Evolutionary conservation across 768 basidiomycete species (phyloP).

Genomic region (Suillus subluteus): DNA sequence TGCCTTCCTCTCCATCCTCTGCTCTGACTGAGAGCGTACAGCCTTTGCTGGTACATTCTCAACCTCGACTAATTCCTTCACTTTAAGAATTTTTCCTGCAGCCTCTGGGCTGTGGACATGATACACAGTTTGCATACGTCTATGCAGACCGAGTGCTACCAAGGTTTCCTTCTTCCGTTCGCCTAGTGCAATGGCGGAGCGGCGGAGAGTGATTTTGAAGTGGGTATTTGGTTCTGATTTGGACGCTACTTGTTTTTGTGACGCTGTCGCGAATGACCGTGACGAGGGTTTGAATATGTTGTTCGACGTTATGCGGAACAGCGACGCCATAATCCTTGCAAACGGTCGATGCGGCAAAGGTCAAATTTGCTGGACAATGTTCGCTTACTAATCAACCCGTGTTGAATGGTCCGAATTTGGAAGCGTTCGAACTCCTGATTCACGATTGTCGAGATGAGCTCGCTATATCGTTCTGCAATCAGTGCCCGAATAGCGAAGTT

Average conservation of each 20-base stretch:
- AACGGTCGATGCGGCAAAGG: neutral
- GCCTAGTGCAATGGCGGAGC: conserved; percentile 85
- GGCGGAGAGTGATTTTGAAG: conserved; percentile 86
- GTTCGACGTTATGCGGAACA: conserved; percentile 13
- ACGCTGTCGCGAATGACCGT: conserved; percentile 17
- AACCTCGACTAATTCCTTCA: conserved; percentile 92
- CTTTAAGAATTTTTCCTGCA: conserved; percentile 83
- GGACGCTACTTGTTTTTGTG: neutral
- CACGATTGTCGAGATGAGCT: conserved; percentile 51
- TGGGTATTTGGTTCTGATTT: conserved; percentile 56
- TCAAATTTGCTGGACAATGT: neutral
- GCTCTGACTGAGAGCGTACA: conserved; percentile 73
- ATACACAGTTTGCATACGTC: conserved; percentile 85
- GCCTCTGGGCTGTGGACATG: conserved; percentile 71
- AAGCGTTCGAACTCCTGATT: conserved; percentile 8
- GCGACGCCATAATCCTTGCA: conserved; percentile 17
- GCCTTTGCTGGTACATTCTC: conserved; percentile 74
- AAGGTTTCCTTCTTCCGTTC: conserved; percentile 73
- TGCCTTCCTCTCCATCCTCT: conserved; percentile 67
- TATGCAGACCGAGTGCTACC: conserved; percentile 80
- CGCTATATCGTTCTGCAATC: conserved; percentile 77
- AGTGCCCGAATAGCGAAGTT: conserved; percentile 75
- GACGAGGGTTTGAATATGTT: conserved; percentile 13
- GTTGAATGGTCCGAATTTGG: neutral
- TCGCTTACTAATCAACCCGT: conserved; percentile 3